Percentiles rank a stretch among this genome's conserved stretches.
Evolutionary conservation across 192 early-diverging fungal genomes (phyloP).

Genomic region (Gryganskiella cystojenkinii): DNA sequence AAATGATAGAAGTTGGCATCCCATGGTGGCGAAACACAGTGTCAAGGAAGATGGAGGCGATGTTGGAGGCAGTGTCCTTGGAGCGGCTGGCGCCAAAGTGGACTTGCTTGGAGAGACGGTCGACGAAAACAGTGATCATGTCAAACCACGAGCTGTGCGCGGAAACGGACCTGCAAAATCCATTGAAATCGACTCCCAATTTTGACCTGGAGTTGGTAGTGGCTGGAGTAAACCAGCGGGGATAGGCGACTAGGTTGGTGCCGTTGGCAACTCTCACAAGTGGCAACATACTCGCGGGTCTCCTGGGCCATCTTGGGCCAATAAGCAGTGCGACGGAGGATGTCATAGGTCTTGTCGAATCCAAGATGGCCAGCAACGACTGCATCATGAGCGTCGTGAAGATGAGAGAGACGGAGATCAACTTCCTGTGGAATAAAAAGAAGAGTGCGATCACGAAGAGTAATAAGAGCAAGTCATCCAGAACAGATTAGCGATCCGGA

Average conservation of each 20-base stretch:
- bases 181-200: too few species aligned
- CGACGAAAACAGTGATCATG: neutral
- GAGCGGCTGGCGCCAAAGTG: neutral
- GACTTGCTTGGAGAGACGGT: neutral
- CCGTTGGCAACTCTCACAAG: constrained; percentile 22
- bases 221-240: too few species aligned
- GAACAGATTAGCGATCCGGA: too few species aligned
- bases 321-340: neutral
- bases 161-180: neutral
- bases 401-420: too few species aligned
- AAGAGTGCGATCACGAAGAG: too few species aligned
- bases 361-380: constrained; percentile 36
- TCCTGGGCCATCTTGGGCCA: constrained; percentile 5
- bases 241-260: constrained; percentile 8
- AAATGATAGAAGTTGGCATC: neutral
- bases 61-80: neutral
- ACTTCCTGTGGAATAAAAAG: too few species aligned
- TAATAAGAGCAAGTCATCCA: too few species aligned
- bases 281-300: neutral
- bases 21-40: neutral
- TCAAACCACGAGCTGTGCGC: neutral
- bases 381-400: constrained; percentile 16
- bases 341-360: constrained; percentile 12
- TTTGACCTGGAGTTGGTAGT: too few species aligned
- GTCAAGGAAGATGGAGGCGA: neutral